Conservation (phyloP, 2,329 filamentous ascomycete genomes). For the Alternaria gaisen region DNA sequence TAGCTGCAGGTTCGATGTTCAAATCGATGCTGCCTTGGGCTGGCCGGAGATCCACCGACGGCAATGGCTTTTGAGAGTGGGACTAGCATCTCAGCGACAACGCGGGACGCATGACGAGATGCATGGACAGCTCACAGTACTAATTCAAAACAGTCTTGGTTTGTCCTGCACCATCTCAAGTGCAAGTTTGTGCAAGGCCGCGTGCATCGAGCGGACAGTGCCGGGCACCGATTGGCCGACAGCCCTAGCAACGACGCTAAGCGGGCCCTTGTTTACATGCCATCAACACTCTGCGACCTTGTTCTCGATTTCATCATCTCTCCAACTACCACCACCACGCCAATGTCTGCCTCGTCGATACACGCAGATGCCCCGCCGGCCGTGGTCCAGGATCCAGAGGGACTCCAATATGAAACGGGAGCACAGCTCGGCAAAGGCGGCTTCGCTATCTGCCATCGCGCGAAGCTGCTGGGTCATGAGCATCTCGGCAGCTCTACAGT, state of each 20-base stretch:
- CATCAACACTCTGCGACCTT: slow-evolving; percentile 35
- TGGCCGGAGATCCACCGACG: slow-evolving; percentile 32
- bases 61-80: slow-evolving; percentile 10
- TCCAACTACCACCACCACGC: slow-evolving; percentile 35
- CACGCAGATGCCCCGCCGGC: slow-evolving; percentile 61
- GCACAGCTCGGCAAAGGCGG: slow-evolving; percentile 81
- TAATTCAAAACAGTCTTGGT: slow-evolving; percentile 7
- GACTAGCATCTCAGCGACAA: slow-evolving; percentile 2
- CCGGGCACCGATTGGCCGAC: slow-evolving; percentile 15
- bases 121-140: slow-evolving; percentile 2
- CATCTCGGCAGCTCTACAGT: slow-evolving; percentile 70
- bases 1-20: slow-evolving; percentile 12
- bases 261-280: slow-evolving; percentile 19
- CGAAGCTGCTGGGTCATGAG: slow-evolving; percentile 66
- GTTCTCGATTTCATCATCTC: slow-evolving; percentile 38
- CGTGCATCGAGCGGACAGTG: slow-evolving; percentile 11
- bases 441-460: slow-evolving; percentile 83
- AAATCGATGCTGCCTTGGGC: slow-evolving; percentile 33
- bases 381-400: slow-evolving; percentile 73
- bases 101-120: slow-evolving; percentile 7
- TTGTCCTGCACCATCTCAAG: not conserved
- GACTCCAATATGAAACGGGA: slow-evolving; percentile 77
- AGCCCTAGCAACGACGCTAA: slow-evolving; percentile 23
- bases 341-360: slow-evolving; percentile 56
- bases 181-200: slow-evolving; percentile 13